phyloP scores from a whole-genome alignment of 768 basidiomycete genomes.

The Sporobolomyces phaffii region DNA sequence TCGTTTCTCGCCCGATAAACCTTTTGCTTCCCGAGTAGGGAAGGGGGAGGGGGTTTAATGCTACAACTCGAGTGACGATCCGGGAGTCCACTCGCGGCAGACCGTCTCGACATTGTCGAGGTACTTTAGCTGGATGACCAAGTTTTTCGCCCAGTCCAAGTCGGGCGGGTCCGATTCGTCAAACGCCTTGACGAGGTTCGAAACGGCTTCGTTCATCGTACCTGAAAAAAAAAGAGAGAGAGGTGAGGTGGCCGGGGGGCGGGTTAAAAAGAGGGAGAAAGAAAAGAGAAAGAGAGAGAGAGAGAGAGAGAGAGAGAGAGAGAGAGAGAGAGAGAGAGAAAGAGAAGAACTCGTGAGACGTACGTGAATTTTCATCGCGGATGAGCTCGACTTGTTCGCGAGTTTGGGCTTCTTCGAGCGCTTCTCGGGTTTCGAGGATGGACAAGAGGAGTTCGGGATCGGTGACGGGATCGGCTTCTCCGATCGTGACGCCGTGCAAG shows the following conservation, averaged over 20 bases:
- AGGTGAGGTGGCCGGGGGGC: neutral
- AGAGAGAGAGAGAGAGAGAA: neutral
- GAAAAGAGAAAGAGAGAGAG: neutral
- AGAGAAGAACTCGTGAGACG: conserved; percentile 16
- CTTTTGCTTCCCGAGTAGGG: too few relatives aligned
- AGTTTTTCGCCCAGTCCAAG: conserved; percentile 9
- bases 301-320: too few relatives aligned
- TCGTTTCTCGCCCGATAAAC: too few relatives aligned
- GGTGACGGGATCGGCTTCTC: conserved; percentile 47
- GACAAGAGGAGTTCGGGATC: conserved; percentile 49
- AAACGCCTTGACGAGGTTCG: neutral
- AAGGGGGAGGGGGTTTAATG: too few relatives aligned
- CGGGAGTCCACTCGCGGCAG: conserved; percentile 24
- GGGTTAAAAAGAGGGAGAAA: too few relatives aligned
- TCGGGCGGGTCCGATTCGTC: conserved; percentile 3
- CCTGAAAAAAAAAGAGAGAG: neutral
- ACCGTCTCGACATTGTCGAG: conserved; percentile 20
- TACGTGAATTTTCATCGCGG: conserved; percentile 45
- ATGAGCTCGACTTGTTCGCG: conserved; percentile 45
- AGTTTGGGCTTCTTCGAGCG: conserved; percentile 46
- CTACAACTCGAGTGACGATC: conserved; percentile 9
- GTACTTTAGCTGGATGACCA: conserved; percentile 24
- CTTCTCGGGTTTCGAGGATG: conserved; percentile 49
- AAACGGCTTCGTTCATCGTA: neutral
- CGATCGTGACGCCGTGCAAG: conserved; percentile 43